phyloP scores from a whole-genome alignment of 176 grass and related monocot species.

The Cenchrus purpureus region DNA sequence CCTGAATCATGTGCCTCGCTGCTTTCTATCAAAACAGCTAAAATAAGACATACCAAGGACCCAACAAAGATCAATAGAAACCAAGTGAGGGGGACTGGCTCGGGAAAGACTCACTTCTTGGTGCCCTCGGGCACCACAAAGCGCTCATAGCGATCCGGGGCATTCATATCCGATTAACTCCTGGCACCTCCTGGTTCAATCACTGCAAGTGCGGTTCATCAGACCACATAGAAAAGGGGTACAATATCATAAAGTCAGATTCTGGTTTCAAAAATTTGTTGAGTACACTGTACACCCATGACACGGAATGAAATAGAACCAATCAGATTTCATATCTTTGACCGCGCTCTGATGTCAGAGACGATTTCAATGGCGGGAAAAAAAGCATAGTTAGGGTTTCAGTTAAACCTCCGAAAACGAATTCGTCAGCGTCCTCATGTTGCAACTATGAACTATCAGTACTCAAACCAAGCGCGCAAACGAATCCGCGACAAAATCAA shows the following conservation, averaged over 20 bases:
- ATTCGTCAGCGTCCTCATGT: neutral
- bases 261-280: neutral
- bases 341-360: neutral
- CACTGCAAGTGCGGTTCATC: neutral
- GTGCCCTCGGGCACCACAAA: conserved; percentile 50
- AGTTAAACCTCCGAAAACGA: neutral
- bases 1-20: neutral
- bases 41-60: neutral
- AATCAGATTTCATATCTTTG: neutral
- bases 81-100: neutral
- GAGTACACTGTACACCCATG: neutral
- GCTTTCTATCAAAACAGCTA: neutral
- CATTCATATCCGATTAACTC: conserved; percentile 42
- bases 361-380: neutral
- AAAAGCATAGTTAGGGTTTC: neutral
- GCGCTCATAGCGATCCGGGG: conserved; percentile 44
- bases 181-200: neutral
- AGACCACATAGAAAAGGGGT: neutral
- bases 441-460: neutral
- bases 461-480: neutral
- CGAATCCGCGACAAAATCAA: neutral
- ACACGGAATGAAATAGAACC: neutral
- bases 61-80: neutral
- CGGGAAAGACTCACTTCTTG: conserved; percentile 41
- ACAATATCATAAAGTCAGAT: neutral